Percentiles rank a stretch among this genome's conserved stretches.
These are phyloP conservation scores for Trichosporon sp. DNA, from an alignment of 1,284 basidiomycete species.

Conservation along the genomic window DNA sequence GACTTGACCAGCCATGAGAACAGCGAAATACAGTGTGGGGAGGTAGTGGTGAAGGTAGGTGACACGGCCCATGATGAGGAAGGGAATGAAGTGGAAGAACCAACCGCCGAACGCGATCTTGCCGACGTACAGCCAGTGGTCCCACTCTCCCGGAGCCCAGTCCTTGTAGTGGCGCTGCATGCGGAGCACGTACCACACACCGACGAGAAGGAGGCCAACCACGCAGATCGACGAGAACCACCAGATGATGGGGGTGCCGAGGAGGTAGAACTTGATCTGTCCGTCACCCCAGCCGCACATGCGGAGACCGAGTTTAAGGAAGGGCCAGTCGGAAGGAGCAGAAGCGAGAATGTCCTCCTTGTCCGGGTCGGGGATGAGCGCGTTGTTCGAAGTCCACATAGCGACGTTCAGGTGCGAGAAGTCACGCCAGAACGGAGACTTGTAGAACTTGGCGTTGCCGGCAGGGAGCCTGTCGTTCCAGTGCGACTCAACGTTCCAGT, in stretches of 20 bases:
- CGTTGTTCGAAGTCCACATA: slow-evolving; percentile 99
- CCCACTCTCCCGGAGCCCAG: slow-evolving; percentile 91
- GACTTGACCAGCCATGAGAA: slow-evolving; percentile 85
- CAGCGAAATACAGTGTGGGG: slow-evolving; percentile 93
- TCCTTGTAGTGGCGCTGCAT: slow-evolving; percentile 87
- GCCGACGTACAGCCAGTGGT: slow-evolving; percentile 88
- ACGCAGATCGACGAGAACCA: slow-evolving; percentile 78
- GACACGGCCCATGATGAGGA: slow-evolving; percentile 90
- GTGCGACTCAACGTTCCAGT: slow-evolving; percentile 98
- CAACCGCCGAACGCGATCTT: slow-evolving; percentile 92
- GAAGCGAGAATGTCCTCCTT: slow-evolving; percentile 97
- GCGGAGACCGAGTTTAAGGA: slow-evolving; percentile 79
- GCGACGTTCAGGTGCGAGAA: slow-evolving; percentile 99
- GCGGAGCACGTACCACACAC: slow-evolving; percentile 75
- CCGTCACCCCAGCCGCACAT: slow-evolving; percentile 96
- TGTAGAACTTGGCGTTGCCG: slow-evolving; percentile 80
- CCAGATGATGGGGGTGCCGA: slow-evolving; percentile 92
- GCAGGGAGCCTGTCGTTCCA: slow-evolving; percentile 86
- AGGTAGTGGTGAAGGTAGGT: slow-evolving; percentile 63
- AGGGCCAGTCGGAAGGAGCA: slow-evolving; percentile 90
- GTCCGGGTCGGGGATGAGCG: slow-evolving; percentile 92
- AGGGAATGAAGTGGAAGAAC: slow-evolving; percentile 90
- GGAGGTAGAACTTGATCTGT: slow-evolving; percentile 88
- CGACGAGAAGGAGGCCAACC: slow-evolving; percentile 62
- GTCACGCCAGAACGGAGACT: slow-evolving; percentile 90